Evolutionary conservation across 2,329 filamentous ascomycete species (phyloP), one percentile per base, ranked within the genome.

Genomic region (Pseudogymnoascus sp.): DNA sequence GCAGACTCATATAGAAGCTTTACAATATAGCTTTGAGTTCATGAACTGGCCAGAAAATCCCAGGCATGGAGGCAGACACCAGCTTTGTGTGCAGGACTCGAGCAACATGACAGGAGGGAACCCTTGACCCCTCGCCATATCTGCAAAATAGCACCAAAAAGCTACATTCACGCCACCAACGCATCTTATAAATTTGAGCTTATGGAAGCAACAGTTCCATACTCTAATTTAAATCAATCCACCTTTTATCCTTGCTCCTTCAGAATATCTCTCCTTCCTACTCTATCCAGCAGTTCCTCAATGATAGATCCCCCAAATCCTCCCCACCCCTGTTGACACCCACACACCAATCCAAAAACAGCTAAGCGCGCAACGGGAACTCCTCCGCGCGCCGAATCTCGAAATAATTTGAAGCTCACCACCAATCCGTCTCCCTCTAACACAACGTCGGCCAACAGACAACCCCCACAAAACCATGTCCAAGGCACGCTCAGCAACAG

Each of bases 401-500:
- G 12, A 57, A 57, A 35, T 35, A 58, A 34, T 58, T 58, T 37
- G 54, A 58, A 58, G 54, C 32, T n/a, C 4, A n/a, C n/a, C 28
- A 2, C 50, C 22, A 22, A 32, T 32, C 50, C 14, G 38, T n/a
- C n/a, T n/a, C n/a, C 25, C 50, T 37, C 28, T 22, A 37, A 20
- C 20, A 20, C 60, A 11, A 20, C 38, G 6, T 3, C 20, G 34
- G 16, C 32, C 8, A 18, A 32, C 20, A 18, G 9, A 54, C 35
- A 22, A 58, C 18, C 18, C 50, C 57, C 20, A 62, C 18, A 41
- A 37, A 64, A 38, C 25, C 63, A 73, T 73, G 71, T 72, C 71
- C 43, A 71, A 70, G 67, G 67, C 68, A 65, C 69, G 67, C 62
- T 63, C 65, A 57, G 69, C 66, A 60, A 65, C 67, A 38, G 83